A percentile compares a stretch with the other conserved stretches of the same genome.
phyloP scores from a whole-genome alignment of 257 asterid genomes.

The Anisodus acutangulus region DNA sequence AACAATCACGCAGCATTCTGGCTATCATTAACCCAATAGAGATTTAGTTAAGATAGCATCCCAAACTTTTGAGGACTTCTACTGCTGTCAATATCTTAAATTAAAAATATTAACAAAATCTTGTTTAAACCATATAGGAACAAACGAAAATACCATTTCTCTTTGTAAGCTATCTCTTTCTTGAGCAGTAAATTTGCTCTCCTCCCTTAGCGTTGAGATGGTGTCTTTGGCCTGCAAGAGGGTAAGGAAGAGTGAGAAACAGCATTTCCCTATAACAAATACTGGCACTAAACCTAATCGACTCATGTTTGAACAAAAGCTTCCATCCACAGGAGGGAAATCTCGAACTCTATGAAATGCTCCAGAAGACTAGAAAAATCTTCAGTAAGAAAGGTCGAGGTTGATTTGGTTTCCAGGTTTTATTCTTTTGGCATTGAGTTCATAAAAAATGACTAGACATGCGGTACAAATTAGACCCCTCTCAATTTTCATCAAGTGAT shows the following conservation, averaged over 20 bases:
- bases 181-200: slow-evolving; percentile 43
- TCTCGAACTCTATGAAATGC: slow-evolving; percentile 10
- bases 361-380: slow-evolving; percentile 25
- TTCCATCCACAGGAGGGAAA: neutral
- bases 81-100: neutral
- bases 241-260: slow-evolving; percentile 10
- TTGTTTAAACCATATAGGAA: neutral
- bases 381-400: neutral
- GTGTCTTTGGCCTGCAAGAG: slow-evolving; percentile 61
- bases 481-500: slow-evolving; percentile 1
- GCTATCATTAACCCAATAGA: neutral
- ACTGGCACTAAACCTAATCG: neutral
- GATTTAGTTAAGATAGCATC: slow-evolving; percentile 19
- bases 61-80: slow-evolving; percentile 20
- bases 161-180: slow-evolving; percentile 53
- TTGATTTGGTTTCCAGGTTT: neutral
- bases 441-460: neutral
- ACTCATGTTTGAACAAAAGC: slow-evolving; percentile 1
- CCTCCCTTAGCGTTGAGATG: slow-evolving; percentile 60
- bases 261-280: neutral
- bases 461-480: neutral
- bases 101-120: neutral
- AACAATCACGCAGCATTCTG: neutral
- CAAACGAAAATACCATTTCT: slow-evolving; percentile 58
- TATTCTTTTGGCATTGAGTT: slow-evolving; percentile 22